Conservation (phyloP, 345 rosid species). For the Sisymbrium irio region DNA sequence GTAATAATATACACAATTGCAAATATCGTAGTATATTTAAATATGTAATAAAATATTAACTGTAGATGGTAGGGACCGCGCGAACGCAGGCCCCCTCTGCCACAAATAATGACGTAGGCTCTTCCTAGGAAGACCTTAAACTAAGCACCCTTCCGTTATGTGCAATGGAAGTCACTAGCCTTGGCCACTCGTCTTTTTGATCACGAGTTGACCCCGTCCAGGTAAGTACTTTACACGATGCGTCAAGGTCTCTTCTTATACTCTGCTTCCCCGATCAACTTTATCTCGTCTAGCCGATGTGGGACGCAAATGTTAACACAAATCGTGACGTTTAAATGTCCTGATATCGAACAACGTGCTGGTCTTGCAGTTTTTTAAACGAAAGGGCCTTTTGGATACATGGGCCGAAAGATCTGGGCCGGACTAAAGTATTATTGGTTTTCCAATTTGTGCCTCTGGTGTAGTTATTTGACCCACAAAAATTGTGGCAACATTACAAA, state of each 20-base stretch:
- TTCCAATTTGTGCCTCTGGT: background rate
- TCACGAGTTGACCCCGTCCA: conserved; percentile 1
- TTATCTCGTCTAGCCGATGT: background rate
- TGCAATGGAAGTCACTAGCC: conserved; percentile 3
- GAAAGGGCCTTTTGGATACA: background rate
- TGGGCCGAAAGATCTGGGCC: background rate
- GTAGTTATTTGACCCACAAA: background rate
- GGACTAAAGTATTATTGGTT: background rate
- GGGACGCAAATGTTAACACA: background rate
- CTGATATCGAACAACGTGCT: background rate
- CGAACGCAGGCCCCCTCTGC: conserved; percentile 10
- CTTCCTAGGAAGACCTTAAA: background rate
- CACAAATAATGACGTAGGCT: conserved; percentile 5
- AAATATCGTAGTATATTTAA: too few relatives aligned
- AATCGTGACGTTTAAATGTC: background rate
- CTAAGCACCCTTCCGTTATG: background rate
- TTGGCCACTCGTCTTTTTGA: background rate
- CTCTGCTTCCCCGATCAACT: background rate
- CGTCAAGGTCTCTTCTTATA: background rate
- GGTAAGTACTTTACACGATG: background rate
- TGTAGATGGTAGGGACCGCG: background rate
- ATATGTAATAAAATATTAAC: too few relatives aligned
- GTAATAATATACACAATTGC: too few relatives aligned
- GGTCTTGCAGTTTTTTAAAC: background rate
- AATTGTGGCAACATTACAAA: background rate